phyloP scores from a whole-genome alignment of 305 asterid species.

The Plantago rigida region DNA sequence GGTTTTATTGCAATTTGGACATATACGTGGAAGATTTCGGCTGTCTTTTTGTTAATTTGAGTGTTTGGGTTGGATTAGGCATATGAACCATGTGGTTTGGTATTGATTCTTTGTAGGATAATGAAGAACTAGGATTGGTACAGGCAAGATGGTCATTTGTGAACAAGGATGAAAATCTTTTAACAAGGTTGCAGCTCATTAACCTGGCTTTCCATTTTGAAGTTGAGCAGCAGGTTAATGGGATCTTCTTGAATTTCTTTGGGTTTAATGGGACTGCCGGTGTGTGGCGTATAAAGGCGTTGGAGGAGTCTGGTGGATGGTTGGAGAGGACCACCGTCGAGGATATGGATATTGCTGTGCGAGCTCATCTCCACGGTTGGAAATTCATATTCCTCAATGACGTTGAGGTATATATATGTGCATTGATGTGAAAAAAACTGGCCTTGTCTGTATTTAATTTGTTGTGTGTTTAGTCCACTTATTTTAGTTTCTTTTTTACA shows the following conservation, averaged over 20 bases:
- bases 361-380: constrained; percentile 96
- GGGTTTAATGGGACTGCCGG: constrained; percentile 97
- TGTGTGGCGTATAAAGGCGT: constrained; percentile 83
- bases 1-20: constrained; percentile 22
- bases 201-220: constrained; percentile 88
- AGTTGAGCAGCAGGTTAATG: constrained; percentile 93
- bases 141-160: constrained; percentile 96
- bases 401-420: constrained; percentile 50
- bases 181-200: constrained; percentile 73
- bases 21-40: not conserved
- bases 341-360: constrained; percentile 96
- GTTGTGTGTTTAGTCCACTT: constrained; percentile 7
- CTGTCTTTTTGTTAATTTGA: not conserved
- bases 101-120: constrained; percentile 51
- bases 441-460: not conserved
- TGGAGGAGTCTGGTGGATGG: constrained; percentile 96
- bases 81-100: constrained; percentile 10
- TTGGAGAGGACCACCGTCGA: constrained; percentile 87
- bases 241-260: constrained; percentile 69
- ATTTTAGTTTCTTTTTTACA: constrained; percentile 25
- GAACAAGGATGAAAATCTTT: constrained; percentile 83
- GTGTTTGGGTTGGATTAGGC: constrained; percentile 9
- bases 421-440: too few species aligned
- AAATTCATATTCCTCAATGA: constrained; percentile 79
- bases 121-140: constrained; percentile 78